Evolutionary conservation across 768 basidiomycete genomes (phyloP), one percentile per base, ranked within the genome.

Genomic region (Termitomyces sp.): DNA sequence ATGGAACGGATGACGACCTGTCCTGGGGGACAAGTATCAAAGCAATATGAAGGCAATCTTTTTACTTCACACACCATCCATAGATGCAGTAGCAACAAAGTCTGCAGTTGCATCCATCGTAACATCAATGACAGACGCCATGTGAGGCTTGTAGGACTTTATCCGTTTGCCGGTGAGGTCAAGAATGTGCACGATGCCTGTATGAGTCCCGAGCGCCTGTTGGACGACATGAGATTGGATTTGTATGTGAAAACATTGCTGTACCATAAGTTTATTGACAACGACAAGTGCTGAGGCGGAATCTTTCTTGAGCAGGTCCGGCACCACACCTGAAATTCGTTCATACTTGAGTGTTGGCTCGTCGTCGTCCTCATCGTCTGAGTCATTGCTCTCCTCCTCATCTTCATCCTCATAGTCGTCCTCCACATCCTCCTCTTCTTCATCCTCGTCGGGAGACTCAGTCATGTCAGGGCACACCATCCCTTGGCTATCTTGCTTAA

Each of bases 321-420:
- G 83, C 31, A 90, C 74, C 0, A 81, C 73, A 1, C 92, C 91
- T 24, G 81, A 81, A 55, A 97, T 81, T 46, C 89, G 85, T 64
- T 91, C 87, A 68, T 98, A 98, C 70, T 98, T 98, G 66, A 98
- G 78, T 0, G 89, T 82, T 37, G 91, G 95, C 75, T 96, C 95
- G 20, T 95, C 92, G 30, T 95, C 93, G 2, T 94, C 94, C 0
- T 86, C 86, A 0, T 85, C 86, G 0, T 81, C 81, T 0, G 84
- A 84, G 0, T 83, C 83, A 0, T 81, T 81, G 0, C 79, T 81
- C 0, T 81, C 80, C 0, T 73, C 77, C 1, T 73, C 78, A 0
- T 74, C 76, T 0, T 73, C 73, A 0, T 68, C 72, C 0, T 68
- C 73, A 0, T 63, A 67, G 2, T 66, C 66, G 5, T 66, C 69